phyloP scores from a whole-genome alignment of 257 asterid species.

The Handroanthus guayacan region DNA sequence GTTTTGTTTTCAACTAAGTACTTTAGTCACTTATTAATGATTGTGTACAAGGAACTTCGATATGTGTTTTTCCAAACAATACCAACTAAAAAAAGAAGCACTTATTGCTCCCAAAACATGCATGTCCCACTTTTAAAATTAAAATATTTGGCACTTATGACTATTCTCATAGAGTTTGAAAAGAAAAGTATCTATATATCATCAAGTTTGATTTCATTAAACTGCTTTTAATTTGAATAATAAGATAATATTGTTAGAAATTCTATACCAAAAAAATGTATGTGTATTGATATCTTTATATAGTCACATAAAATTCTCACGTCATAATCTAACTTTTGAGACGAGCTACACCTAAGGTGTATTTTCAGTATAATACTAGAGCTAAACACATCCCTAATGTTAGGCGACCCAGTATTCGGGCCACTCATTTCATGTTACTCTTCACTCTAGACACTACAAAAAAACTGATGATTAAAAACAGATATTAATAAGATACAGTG shows the following conservation, averaged over 20 bases:
- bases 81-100: background rate
- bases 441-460: too few relatives aligned
- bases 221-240: background rate
- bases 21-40: constrained; percentile 1
- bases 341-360: too few relatives aligned
- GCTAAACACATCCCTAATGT: too few relatives aligned
- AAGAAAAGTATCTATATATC: background rate
- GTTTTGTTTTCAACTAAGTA: background rate
- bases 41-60: background rate
- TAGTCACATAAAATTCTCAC: too few relatives aligned
- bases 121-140: background rate
- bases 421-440: too few relatives aligned
- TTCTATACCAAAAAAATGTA: too few relatives aligned
- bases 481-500: too few relatives aligned
- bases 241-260: background rate
- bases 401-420: too few relatives aligned
- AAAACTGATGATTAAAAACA: too few relatives aligned
- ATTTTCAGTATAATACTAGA: too few relatives aligned
- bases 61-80: background rate
- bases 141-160: background rate
- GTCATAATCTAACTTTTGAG: too few relatives aligned
- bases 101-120: background rate
- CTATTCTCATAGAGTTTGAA: background rate
- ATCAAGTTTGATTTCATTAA: background rate
- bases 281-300: too few relatives aligned